Evolutionary conservation across 2,329 filamentous ascomycete genomes (phyloP).

Genomic region (Madurella mycetomatis): DNA sequence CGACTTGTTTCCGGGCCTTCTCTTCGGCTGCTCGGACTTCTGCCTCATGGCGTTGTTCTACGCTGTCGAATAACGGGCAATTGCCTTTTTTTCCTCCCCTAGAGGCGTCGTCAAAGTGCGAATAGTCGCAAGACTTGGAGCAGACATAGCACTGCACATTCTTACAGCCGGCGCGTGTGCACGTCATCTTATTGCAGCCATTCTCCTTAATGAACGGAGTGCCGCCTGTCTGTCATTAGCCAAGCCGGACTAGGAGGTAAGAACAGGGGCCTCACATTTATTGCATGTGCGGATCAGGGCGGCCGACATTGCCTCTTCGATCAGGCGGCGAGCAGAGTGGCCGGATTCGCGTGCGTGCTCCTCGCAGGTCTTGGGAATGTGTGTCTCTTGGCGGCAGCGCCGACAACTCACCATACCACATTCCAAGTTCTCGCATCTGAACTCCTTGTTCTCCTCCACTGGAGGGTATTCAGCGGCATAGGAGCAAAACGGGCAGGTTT

Average conservation of each 20-base stretch:
- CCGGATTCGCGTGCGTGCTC: conserved; percentile 60
- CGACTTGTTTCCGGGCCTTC: conserved; percentile 50
- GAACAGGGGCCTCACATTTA: conserved; percentile 40
- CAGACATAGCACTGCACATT: conserved; percentile 68
- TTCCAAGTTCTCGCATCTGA: conserved; percentile 62
- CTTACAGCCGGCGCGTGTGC: conserved; percentile 49
- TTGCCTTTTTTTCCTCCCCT: conserved; percentile 47
- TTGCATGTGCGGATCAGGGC: conserved; percentile 76
- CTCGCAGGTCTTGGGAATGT: conserved; percentile 68
- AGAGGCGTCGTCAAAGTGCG: conserved; percentile 60
- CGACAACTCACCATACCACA: conserved; percentile 64
- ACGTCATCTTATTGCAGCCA: conserved; percentile 83
- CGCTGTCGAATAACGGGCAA: conserved; percentile 65
- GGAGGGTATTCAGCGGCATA: conserved; percentile 71
- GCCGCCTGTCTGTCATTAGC: conserved; percentile 40
- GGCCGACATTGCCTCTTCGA: conserved; percentile 81
- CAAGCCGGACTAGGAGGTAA: not conserved
- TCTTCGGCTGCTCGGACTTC: conserved; percentile 62
- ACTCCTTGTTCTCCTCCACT: conserved; percentile 65
- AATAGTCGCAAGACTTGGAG: conserved; percentile 60
- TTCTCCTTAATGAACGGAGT: conserved; percentile 72
- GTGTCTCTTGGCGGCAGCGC: conserved; percentile 62
- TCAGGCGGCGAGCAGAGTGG: conserved; percentile 56
- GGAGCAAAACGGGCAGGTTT: conserved; percentile 75
- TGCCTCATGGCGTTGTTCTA: conserved; percentile 54